Conservation (phyloP, 306 rosid species). For the Oemleria cerasiformis region DNA sequence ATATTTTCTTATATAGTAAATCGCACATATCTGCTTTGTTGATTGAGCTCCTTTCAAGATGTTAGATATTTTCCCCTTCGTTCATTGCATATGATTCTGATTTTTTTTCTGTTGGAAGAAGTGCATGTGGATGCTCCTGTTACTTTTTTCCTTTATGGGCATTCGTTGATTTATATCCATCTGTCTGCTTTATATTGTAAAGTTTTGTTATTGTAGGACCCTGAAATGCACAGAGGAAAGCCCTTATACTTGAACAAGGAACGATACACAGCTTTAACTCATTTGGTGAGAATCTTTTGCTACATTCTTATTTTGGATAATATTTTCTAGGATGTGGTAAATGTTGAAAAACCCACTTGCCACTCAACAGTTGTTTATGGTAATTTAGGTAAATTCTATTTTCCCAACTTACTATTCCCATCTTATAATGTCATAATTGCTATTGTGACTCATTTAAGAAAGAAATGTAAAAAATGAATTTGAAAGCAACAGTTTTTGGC, state of each 20-base stretch:
- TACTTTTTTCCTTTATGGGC: neutral
- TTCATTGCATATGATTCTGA: neutral
- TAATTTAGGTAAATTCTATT: neutral
- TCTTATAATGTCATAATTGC: too few relatives aligned
- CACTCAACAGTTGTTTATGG: neutral
- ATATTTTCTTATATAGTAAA: neutral
- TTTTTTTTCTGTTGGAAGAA: neutral
- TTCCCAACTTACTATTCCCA: neutral
- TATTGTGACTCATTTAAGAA: neutral
- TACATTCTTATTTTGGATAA: neutral
- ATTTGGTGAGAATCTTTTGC: conserved; percentile 52
- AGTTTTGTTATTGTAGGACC: conserved; percentile 49
- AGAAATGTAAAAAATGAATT: too few relatives aligned
- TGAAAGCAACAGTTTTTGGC: neutral
- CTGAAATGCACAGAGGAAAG: conserved; percentile 81
- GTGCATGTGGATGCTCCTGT: neutral
- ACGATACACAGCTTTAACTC: conserved; percentile 84
- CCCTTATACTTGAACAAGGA: conserved; percentile 86
- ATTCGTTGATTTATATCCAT: neutral
- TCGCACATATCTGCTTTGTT: neutral
- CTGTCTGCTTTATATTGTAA: neutral
- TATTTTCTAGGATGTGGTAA: neutral
- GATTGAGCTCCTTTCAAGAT: neutral
- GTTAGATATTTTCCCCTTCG: conserved; percentile 1
- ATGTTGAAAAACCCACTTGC: neutral